These are phyloP conservation scores for Sinapis alba DNA, from an alignment of 441 rosid species.

Conservation along the genomic window DNA sequence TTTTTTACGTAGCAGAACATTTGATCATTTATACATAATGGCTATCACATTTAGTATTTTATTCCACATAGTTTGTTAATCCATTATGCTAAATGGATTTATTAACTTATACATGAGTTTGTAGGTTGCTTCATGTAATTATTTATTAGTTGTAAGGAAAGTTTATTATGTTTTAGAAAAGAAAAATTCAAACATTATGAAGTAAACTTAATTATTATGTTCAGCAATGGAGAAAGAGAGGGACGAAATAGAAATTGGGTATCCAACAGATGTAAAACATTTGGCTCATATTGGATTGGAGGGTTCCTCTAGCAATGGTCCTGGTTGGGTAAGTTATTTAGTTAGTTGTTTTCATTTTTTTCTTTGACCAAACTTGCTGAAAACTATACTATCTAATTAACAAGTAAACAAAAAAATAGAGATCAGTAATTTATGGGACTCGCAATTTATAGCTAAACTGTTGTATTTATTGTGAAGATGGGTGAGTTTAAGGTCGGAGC, in stretches of 20 bases:
- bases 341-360: background rate
- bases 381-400: background rate
- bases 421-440: background rate
- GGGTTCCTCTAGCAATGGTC: slow-evolving; percentile 56
- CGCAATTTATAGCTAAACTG: slow-evolving; percentile 9
- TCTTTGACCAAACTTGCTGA: background rate
- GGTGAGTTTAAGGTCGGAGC: slow-evolving; percentile 63
- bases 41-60: background rate
- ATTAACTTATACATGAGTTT: background rate
- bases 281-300: slow-evolving; percentile 75
- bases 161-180: background rate
- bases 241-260: slow-evolving; percentile 63
- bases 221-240: slow-evolving; percentile 52
- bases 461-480: slow-evolving; percentile 56
- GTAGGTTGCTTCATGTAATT: background rate
- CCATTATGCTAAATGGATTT: background rate
- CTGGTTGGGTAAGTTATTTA: slow-evolving; percentile 54
- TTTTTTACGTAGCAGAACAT: background rate
- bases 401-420: background rate
- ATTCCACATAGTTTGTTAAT: background rate
- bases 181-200: background rate
- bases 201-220: background rate
- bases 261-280: slow-evolving; percentile 74
- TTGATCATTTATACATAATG: background rate
- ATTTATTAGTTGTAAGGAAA: background rate